A percentile compares a stretch with the other conserved stretches of the same genome.
Conservation (phyloP, 2,329 filamentous ascomycete species). For the Dothistroma pini region DNA sequence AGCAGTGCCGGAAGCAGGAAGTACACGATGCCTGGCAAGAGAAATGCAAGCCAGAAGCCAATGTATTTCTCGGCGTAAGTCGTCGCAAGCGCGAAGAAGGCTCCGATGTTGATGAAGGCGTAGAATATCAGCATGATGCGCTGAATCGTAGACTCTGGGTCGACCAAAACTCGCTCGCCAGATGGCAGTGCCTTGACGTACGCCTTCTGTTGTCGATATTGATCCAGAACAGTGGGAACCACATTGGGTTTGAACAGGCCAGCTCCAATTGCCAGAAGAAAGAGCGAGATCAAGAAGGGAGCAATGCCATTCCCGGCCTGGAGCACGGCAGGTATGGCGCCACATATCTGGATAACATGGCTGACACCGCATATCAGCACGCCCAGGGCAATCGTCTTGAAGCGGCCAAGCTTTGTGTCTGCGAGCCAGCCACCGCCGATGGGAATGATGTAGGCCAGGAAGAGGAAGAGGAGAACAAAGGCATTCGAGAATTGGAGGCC, state of each 20-base stretch:
- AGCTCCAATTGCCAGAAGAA: conserved; percentile 53
- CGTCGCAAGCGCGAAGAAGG: conserved; percentile 63
- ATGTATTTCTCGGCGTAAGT: conserved; percentile 62
- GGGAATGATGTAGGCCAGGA: conserved; percentile 57
- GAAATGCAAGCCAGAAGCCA: conserved; percentile 62
- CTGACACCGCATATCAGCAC: conserved; percentile 24
- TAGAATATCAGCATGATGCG: conserved; percentile 62
- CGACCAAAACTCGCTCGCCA: conserved; percentile 46
- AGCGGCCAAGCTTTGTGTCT: conserved; percentile 26
- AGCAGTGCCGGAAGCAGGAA: conserved; percentile 39
- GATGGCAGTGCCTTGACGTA: conserved; percentile 36
- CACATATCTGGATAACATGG: conserved; percentile 24
- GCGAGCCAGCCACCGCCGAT: conserved; percentile 36
- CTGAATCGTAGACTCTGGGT: conserved; percentile 45
- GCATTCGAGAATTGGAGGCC: conserved; percentile 55
- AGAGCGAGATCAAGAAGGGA: conserved; percentile 58
- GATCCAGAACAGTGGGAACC: conserved; percentile 46
- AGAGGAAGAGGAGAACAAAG: conserved; percentile 53
- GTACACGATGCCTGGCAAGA: conserved; percentile 60
- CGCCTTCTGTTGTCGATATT: conserved; percentile 40
- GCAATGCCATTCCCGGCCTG: conserved; percentile 21
- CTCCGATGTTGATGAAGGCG: conserved; percentile 68
- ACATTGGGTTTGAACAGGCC: conserved; percentile 81
- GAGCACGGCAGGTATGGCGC: conserved; percentile 24
- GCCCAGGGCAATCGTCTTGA: conserved; percentile 23